Conservation (phyloP, 352 stramenopile species). For the Albugo laibachii region DNA sequence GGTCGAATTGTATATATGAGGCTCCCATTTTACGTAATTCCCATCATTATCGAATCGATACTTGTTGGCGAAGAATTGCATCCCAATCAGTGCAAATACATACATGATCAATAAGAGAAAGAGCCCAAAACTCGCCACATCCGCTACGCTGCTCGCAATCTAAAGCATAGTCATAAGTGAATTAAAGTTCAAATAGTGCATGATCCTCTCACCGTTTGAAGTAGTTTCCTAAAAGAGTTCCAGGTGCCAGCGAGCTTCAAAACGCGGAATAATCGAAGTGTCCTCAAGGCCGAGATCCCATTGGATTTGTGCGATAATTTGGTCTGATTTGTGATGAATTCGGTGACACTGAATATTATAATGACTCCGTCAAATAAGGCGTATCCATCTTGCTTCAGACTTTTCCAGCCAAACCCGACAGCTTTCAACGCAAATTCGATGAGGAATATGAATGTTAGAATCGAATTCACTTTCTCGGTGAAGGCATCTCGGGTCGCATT, state of each 20-base stretch:
- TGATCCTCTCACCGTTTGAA: constrained; percentile 27
- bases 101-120: constrained; percentile 79
- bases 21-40: constrained; percentile 16
- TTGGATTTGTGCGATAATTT: constrained; percentile 6
- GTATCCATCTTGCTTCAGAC: constrained; percentile 27
- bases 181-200: background rate
- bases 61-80: constrained; percentile 73
- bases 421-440: constrained; percentile 39
- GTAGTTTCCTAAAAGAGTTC: constrained; percentile 62
- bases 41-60: constrained; percentile 45
- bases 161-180: constrained; percentile 1
- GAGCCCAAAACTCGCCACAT: constrained; percentile 74
- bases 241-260: constrained; percentile 85
- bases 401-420: constrained; percentile 19
- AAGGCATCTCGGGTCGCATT: constrained; percentile 5
- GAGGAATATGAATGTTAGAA: constrained; percentile 23
- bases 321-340: constrained; percentile 16
- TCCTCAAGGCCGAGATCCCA: constrained; percentile 30
- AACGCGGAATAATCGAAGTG: constrained; percentile 67
- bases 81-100: constrained; percentile 64
- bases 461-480: constrained; percentile 16
- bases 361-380: constrained; percentile 39
- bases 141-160: constrained; percentile 54
- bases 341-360: constrained; percentile 23
- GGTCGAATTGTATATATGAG: constrained; percentile 17